Base-by-base conservation (phyloP, 306 rosid species). In the Sphenostylis stenocarpa region DNA sequence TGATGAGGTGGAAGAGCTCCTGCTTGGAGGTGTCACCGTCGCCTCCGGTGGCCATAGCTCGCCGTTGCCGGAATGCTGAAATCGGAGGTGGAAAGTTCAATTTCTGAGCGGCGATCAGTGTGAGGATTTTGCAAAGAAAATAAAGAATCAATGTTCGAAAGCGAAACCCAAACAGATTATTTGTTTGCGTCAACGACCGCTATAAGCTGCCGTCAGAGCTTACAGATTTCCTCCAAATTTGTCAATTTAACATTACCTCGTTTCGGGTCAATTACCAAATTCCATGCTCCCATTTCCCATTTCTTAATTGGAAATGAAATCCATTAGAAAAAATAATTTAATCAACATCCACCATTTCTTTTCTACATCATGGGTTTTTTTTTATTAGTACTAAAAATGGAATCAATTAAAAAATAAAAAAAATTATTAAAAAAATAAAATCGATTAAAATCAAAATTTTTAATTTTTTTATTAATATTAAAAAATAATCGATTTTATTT, bases 1-100 rank as follows among this genome's bases (percentile, higher is more conserved):
- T 94, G 88, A 90, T 86, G 56, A 89, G 88, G 79, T 84, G 93
- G 64, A 91, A 71, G 45, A 89, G 87, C 79, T 90, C 93, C 63
- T 84, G 92, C 70, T 86, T 91, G 9, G 97, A 87, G 76, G 96
- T 79, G 69, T 62, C 75, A 77, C 73, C 74, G 19, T 76, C 75
- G 10, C 60, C 83, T 24, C 82, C 76, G 6, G 65, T 44, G 28
- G 84, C 58, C 80, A 81, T 74, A 51, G 36, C 78, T 41, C 73
- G 67, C 70, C 33, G 72, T 33, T 13, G 66, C 67, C 14, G 43
- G 4, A 47, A 65, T 15, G n/a, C 11, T 47, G 1, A 47, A 49
- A 24, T 13, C 34, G 71, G 9, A 38, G 33, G n/a, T n/a, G 33
- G 6, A 66, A 4, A 43, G 4, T 5, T 44, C 56, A 67, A 41